These are phyloP conservation scores for Geotrichum reessii DNA, from an alignment of 1,139 yeast genomes.

Conservation along the genomic window DNA sequence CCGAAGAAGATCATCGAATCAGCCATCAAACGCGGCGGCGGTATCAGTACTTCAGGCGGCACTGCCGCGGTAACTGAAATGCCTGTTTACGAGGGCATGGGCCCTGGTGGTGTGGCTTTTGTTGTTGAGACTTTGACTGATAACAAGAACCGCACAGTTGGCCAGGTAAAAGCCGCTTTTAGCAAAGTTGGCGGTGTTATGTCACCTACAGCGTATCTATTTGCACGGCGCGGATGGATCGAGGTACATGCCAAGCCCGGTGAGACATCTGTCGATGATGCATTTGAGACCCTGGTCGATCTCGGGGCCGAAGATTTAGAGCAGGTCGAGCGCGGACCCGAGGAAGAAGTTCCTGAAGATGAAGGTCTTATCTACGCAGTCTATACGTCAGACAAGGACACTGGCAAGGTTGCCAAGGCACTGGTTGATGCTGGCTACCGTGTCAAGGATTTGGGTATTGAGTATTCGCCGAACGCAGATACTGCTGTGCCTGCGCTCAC, in stretches of 20 bases:
- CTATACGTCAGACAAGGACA: constrained; percentile 55
- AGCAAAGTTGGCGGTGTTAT: constrained; percentile 58
- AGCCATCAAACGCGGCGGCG: constrained; percentile 81
- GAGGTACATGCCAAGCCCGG: constrained; percentile 42
- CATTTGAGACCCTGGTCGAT: constrained; percentile 70
- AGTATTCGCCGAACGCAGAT: constrained; percentile 61
- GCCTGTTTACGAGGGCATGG: constrained; percentile 80
- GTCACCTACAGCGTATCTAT: constrained; percentile 72
- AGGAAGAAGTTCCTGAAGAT: not conserved
- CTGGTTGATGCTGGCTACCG: constrained; percentile 51
- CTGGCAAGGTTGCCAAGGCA: constrained; percentile 55
- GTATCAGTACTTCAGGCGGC: constrained; percentile 41
- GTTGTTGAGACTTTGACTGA: constrained; percentile 84
- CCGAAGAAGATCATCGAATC: constrained; percentile 79
- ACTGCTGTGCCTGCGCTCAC: constrained; percentile 42
- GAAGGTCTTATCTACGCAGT: constrained; percentile 26
- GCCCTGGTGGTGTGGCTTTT: constrained; percentile 86
- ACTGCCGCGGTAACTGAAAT: constrained; percentile 39
- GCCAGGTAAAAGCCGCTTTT: constrained; percentile 69
- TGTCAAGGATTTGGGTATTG: constrained; percentile 65
- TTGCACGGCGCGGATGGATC: constrained; percentile 70
- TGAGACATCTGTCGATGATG: constrained; percentile 43
- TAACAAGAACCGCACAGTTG: constrained; percentile 77
- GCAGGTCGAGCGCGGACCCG: constrained; percentile 31
- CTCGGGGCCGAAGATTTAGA: constrained; percentile 81